Base-by-base conservation (phyloP, 192 early-diverging fungal species). In the Linderina pennispora region DNA sequence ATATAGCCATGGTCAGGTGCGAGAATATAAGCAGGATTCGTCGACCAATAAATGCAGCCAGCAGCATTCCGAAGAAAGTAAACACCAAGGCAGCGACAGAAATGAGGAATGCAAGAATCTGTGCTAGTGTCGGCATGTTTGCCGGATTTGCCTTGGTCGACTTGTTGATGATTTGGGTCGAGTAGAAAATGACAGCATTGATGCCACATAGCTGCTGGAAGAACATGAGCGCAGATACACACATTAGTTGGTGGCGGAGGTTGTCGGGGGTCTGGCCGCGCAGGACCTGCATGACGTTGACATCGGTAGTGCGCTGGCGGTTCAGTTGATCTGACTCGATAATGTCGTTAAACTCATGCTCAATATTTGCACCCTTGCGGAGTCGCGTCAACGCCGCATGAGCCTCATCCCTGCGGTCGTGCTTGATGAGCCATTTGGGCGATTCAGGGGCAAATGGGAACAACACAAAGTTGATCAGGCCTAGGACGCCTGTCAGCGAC, bases 121-220 rank as follows among this genome's bases (percentile, higher is more conserved):
- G 58, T 2, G 69, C 69, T 22, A 65, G 28, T 5, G 69, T 73
- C 25, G 69, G 69, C 13, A 73, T 73, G n/a, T 56, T 35, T 0
- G 69, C 57, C 7, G 53, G 50, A 18, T 45, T 51, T 35, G 48
- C 55, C 21, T 46, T 38, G 0, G 55, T 82, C 33, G 35, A 74
- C 24, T 44, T 40, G 54, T 74, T 74, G 74, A 91, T 83, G 37
- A 91, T 88, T 1, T 81, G 82, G 2, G 91, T 86, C 7, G 79
- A 83, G 53, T 91, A 94, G 62, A 84, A 89, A 45, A 89, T 84
- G 26, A 90, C 79, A 15, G 84, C 88, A 55, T 89, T 90, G 64
- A 94, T 89, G 18, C 88, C 91, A 39, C 78, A 80, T 32, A 91
- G 75, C 71, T 94, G 91, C 65, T 94, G 91, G 43, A 78, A 61